Evolutionary conservation across 805 yeast species (phyloP).

Genomic region (Metschnikowia lachancei): DNA sequence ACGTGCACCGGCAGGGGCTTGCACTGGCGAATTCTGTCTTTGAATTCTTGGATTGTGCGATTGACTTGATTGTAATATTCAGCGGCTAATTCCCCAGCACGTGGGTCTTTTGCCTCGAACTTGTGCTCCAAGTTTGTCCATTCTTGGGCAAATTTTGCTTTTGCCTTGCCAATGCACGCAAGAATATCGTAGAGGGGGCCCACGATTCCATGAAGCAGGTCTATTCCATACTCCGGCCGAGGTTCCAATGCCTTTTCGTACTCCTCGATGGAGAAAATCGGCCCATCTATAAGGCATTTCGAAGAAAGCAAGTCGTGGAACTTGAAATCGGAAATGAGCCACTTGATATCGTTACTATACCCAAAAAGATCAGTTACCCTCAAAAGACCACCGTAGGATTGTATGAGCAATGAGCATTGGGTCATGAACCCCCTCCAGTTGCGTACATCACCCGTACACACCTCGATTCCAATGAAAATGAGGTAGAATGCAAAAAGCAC

Average conservation of each 20-base stretch:
- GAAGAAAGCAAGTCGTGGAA: slow-evolving; percentile 23
- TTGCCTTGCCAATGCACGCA: slow-evolving; percentile 17
- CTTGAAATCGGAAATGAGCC: slow-evolving; percentile 22
- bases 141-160: slow-evolving; percentile 10
- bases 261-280: slow-evolving; percentile 17
- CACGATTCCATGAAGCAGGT: slow-evolving; percentile 20
- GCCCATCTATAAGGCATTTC: slow-evolving; percentile 18
- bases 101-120: background rate
- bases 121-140: slow-evolving; percentile 6
- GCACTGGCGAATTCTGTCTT: slow-evolving; percentile 7
- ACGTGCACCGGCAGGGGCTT: slow-evolving; percentile 16
- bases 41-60: slow-evolving; percentile 3
- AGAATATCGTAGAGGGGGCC: slow-evolving; percentile 18
- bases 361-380: slow-evolving; percentile 13
- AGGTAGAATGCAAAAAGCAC: slow-evolving; percentile 20
- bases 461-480: slow-evolving; percentile 22
- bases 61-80: slow-evolving; percentile 12
- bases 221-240: slow-evolving; percentile 18
- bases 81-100: slow-evolving; percentile 4
- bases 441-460: slow-evolving; percentile 23
- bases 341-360: slow-evolving; percentile 21
- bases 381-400: slow-evolving; percentile 18
- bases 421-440: slow-evolving; percentile 21
- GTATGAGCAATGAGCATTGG: slow-evolving; percentile 17
- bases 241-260: slow-evolving; percentile 16